Percentiles rank a stretch among this genome's conserved stretches.
Conservation (phyloP, 371 early-diverging fungal genomes). For the Mucor sp. region DNA sequence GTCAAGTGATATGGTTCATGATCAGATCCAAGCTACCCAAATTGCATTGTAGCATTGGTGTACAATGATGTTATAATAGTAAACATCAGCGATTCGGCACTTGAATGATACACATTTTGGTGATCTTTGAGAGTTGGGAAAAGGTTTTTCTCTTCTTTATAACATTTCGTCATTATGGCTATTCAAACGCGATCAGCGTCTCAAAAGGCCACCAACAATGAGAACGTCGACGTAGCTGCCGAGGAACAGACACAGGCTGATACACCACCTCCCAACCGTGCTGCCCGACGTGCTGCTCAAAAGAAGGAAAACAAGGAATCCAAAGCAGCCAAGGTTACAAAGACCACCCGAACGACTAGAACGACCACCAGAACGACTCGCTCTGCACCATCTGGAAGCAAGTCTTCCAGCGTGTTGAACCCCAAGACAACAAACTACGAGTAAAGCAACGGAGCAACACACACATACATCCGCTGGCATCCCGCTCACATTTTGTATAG, state of each 20-base stretch:
- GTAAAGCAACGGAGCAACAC: constrained; percentile 25
- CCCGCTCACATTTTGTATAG: constrained; percentile 18
- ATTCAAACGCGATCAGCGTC: constrained; percentile 17
- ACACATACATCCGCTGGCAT: too few relatives aligned
- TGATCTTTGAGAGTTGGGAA: background rate
- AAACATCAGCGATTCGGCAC: background rate
- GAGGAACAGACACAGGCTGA: background rate
- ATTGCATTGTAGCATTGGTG: background rate
- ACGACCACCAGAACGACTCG: background rate
- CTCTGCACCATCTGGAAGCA: background rate
- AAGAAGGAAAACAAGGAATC: constrained; percentile 22
- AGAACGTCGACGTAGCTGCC: background rate
- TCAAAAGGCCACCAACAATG: background rate
- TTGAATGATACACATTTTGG: background rate
- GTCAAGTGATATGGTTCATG: background rate
- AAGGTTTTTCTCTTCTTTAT: background rate
- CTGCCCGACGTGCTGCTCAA: constrained; percentile 25
- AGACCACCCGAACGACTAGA: constrained; percentile 1
- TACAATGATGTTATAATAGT: background rate
- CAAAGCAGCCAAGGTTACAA: constrained; percentile 5
- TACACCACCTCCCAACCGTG: constrained; percentile 21
- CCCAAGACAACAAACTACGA: constrained; percentile 66
- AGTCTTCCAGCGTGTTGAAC: constrained; percentile 25
- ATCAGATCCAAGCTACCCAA: background rate
- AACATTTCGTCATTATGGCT: background rate